A percentile compares a stretch with the other conserved stretches of the same genome.
These are phyloP conservation scores for Boletus tomentosulus DNA, from an alignment of 768 basidiomycete genomes.

Conservation along the genomic window DNA sequence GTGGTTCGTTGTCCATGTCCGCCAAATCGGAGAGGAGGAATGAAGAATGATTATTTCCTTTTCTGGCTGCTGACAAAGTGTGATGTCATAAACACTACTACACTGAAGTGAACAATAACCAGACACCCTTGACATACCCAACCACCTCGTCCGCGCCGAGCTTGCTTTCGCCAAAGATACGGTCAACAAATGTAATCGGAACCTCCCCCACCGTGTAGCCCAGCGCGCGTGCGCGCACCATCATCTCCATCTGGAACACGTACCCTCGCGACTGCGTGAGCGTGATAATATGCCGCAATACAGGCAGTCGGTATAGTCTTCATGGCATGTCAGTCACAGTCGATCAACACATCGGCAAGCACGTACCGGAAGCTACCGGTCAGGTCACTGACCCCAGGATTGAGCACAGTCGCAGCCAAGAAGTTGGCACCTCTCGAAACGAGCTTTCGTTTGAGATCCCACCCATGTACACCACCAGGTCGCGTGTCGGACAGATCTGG, in stretches of 20 bases:
- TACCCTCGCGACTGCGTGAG: slow-evolving; percentile 85
- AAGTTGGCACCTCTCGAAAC: slow-evolving; percentile 89
- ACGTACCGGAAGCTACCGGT: slow-evolving; percentile 86
- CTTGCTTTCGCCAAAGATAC: slow-evolving; percentile 92
- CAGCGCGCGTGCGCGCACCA: slow-evolving; percentile 80
- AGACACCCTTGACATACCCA: slow-evolving; percentile 82
- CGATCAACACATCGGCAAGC: neutral
- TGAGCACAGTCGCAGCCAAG: slow-evolving; percentile 79
- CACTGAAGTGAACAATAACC: slow-evolving; percentile 70
- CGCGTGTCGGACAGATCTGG: slow-evolving; percentile 54
- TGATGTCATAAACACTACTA: slow-evolving; percentile 34
- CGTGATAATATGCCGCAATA: slow-evolving; percentile 78
- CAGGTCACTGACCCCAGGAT: slow-evolving; percentile 83
- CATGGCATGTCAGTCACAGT: neutral
- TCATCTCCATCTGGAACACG: slow-evolving; percentile 99
- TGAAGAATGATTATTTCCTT: slow-evolving; percentile 4
- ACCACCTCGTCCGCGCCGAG: slow-evolving; percentile 86
- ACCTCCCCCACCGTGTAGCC: slow-evolving; percentile 88
- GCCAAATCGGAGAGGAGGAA: neutral
- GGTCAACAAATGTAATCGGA: slow-evolving; percentile 92
- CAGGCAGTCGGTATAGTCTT: slow-evolving; percentile 73
- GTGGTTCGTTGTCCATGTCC: neutral
- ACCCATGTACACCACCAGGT: slow-evolving; percentile 87
- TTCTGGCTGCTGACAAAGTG: slow-evolving; percentile 17
- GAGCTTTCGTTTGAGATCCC: slow-evolving; percentile 87